phyloP scores from a whole-genome alignment of 108 stramenopile species.

The Fragilariopsis cylindrus region DNA sequence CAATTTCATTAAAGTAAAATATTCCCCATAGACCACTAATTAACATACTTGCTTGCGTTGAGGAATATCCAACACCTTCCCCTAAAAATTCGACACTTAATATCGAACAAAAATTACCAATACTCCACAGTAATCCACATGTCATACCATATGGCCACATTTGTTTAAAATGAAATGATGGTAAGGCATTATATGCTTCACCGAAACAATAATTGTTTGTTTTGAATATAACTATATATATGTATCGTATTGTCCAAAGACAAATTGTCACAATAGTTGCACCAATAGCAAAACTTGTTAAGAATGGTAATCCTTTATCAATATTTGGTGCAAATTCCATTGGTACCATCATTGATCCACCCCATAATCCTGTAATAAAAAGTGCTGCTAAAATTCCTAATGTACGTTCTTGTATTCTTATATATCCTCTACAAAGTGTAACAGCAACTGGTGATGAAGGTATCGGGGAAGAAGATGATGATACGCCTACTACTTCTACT shows the following conservation, averaged over 20 bases:
- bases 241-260: slow-evolving; percentile 60
- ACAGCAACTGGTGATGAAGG: too few species aligned
- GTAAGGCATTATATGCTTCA: slow-evolving; percentile 48
- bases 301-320: slow-evolving; percentile 64
- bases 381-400: not conserved
- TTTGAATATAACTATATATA: slow-evolving; percentile 23
- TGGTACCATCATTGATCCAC: slow-evolving; percentile 20
- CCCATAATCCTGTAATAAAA: slow-evolving; percentile 4
- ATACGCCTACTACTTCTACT: not conserved
- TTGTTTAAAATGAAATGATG: slow-evolving; percentile 59
- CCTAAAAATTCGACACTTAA: slow-evolving; percentile 69
- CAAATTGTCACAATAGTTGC: slow-evolving; percentile 56
- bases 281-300: slow-evolving; percentile 76
- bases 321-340: slow-evolving; percentile 43
- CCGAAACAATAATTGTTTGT: slow-evolving; percentile 23
- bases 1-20: slow-evolving; percentile 57
- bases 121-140: slow-evolving; percentile 57
- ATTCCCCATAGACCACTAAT: slow-evolving; percentile 64
- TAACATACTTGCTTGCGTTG: slow-evolving; percentile 53
- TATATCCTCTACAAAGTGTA: not conserved
- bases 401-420: not conserved
- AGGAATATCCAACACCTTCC: slow-evolving; percentile 74
- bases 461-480: too few species aligned
- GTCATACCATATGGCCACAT: slow-evolving; percentile 59
- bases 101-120: slow-evolving; percentile 77